phyloP scores from a whole-genome alignment of 495 filamentous ascomycete species.

The Alectoria sarmentosa region DNA sequence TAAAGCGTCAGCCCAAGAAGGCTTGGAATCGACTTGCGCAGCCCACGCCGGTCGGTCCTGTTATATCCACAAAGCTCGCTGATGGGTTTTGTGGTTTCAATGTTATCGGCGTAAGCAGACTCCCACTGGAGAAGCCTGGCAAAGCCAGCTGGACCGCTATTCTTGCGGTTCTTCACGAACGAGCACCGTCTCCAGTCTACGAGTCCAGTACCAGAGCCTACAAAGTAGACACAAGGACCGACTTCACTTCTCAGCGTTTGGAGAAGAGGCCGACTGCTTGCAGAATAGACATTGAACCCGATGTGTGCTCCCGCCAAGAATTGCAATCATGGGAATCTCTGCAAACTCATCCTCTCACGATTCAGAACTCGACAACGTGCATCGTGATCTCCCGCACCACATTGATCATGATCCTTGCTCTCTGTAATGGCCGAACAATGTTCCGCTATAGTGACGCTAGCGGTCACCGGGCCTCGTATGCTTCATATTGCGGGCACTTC shows the following conservation, averaged over 20 bases:
- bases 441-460: constrained; percentile 32
- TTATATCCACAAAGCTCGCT: constrained; percentile 24
- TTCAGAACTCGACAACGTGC: background rate
- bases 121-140: constrained; percentile 15
- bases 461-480: constrained; percentile 32
- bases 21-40: constrained; percentile 23
- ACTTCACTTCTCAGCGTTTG: background rate
- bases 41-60: constrained; percentile 29
- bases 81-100: constrained; percentile 27
- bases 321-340: constrained; percentile 11
- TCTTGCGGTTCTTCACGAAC: constrained; percentile 18
- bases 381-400: constrained; percentile 30
- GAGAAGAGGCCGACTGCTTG: background rate
- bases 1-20: constrained; percentile 23
- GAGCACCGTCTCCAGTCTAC: background rate
- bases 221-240: background rate
- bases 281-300: background rate
- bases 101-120: constrained; percentile 19
- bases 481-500: constrained; percentile 33
- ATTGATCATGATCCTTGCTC: constrained; percentile 30
- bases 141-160: constrained; percentile 25
- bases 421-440: constrained; percentile 29
- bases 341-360: constrained; percentile 6
- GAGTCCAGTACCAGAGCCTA: background rate
- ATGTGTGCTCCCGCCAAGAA: background rate